Evolutionary conservation across 345 rosid genomes (phyloP), one percentile per base, ranked within the genome.

Genomic region (Syzygium jambos): DNA sequence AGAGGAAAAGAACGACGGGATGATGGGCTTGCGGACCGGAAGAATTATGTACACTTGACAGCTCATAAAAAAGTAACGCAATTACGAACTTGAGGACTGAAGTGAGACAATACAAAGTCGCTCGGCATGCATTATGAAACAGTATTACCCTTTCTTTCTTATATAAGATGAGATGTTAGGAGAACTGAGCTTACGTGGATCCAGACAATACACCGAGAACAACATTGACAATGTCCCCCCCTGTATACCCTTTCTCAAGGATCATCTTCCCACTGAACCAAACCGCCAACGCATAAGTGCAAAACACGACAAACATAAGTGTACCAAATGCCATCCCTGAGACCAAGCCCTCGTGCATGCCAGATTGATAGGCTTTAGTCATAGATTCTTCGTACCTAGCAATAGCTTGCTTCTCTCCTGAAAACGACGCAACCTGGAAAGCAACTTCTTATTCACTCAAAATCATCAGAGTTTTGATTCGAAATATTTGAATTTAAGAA

Each of bases 221-320:
- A 52, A 93, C 93, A 87, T 86, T 93, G 9, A 91, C 15, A 61
- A 93, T 91, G 5, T 86, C 88, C 27, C 94, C 95, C 21, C 95
- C 95, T 1, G 87, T 52, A 83, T 92, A 93, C 78, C 93, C 93
- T 80, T 90, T 91, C 9, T 93, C 91, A 83, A 92, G 87, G 54
- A 93, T 89, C 93, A 93, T 82, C 91, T 88, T 93, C 61, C 90
- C 95, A 7, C 95, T 93, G 77, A 85, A 93, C 95, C 95, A 93
- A 34, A 93, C 84, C 25, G 93, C 90, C 84, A 93, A 65, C 3
- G 88, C 80, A 53, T 92, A 93, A 52, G 87, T 92, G 85, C 88
- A 27, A 77, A 91, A 91, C 3, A 87, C 2, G 19, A 89, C 27
- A 27, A 85, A 34, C 84, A 80, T 86, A 19, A 89, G 86, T 13